These are phyloP conservation scores for Lomentospora prolificans DNA, from an alignment of 2,329 filamentous ascomycete genomes.

Conservation along the genomic window DNA sequence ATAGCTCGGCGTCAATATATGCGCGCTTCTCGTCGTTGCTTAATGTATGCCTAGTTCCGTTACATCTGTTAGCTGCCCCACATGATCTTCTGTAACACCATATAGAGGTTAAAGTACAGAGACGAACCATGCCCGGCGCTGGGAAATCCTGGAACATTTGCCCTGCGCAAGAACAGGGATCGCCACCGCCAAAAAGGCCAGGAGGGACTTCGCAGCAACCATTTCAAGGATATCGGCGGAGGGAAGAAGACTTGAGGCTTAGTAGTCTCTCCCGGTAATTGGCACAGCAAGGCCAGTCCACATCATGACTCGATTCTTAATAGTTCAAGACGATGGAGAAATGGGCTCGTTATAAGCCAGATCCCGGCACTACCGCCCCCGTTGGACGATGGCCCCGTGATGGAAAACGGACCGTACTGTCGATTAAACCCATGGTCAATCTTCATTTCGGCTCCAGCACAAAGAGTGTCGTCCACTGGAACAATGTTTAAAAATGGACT, in stretches of 20 bases:
- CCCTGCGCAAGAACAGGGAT: background rate
- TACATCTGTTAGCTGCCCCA: background rate
- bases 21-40: constrained; percentile 11
- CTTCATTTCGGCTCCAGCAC: background rate
- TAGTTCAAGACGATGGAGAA: background rate
- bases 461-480: background rate
- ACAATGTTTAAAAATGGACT: background rate
- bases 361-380: background rate
- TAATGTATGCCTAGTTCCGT: constrained; percentile 11
- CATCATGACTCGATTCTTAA: background rate
- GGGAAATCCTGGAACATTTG: background rate
- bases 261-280: background rate
- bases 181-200: background rate
- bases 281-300: no score
- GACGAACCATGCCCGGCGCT: background rate
- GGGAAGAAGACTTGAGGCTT: background rate
- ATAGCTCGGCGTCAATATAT: constrained; percentile 14
- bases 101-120: no score
- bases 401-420: background rate
- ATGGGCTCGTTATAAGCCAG: background rate
- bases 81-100: background rate
- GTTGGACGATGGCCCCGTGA: background rate
- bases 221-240: background rate
- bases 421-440: background rate
- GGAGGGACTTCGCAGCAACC: background rate